Evolutionary conservation across 1,284 basidiomycete genomes (phyloP).

Genomic region (Irpex lacteus): DNA sequence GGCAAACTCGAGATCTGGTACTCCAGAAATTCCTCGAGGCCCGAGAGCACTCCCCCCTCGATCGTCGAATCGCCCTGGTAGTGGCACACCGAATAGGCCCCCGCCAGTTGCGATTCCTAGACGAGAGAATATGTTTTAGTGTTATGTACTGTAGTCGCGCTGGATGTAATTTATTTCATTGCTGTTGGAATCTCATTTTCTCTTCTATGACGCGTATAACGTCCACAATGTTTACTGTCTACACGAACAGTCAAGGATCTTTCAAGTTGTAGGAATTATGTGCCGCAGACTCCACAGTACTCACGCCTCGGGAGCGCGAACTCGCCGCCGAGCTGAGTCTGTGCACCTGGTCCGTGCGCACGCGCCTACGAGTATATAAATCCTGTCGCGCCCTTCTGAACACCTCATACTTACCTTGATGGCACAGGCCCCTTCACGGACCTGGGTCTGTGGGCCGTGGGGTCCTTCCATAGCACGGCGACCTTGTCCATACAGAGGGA

Average conservation of each 20-base stretch:
- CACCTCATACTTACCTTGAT: conserved; percentile 40
- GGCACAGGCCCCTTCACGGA: conserved; percentile 37
- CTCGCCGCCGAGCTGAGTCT: too few species aligned
- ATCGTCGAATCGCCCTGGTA: conserved; percentile 62
- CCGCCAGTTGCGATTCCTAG: conserved; percentile 29
- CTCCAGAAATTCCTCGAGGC: conserved; percentile 18
- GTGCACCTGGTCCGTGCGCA: conserved; percentile 14
- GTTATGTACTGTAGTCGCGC: not conserved
- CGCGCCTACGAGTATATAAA: conserved; percentile 20
- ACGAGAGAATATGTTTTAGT: conserved; percentile 32
- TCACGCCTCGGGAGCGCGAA: not conserved
- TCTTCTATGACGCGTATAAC: too few species aligned
- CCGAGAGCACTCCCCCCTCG: conserved; percentile 43
- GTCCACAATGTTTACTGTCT: too few species aligned
- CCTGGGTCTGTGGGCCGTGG: conserved; percentile 40
- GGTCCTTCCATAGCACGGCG: conserved; percentile 66
- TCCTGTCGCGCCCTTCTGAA: conserved; percentile 9
- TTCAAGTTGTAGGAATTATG: not conserved
- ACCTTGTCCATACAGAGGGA: conserved; percentile 51
- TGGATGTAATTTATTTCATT: not conserved
- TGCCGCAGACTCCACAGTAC: not conserved
- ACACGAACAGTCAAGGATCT: not conserved
- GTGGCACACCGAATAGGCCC: conserved; percentile 43
- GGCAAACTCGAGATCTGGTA: conserved; percentile 19
- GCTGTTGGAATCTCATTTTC: not conserved